These are phyloP conservation scores for Chamaenerion angustifolium DNA, from an alignment of 345 rosid genomes.

Conservation along the genomic window DNA sequence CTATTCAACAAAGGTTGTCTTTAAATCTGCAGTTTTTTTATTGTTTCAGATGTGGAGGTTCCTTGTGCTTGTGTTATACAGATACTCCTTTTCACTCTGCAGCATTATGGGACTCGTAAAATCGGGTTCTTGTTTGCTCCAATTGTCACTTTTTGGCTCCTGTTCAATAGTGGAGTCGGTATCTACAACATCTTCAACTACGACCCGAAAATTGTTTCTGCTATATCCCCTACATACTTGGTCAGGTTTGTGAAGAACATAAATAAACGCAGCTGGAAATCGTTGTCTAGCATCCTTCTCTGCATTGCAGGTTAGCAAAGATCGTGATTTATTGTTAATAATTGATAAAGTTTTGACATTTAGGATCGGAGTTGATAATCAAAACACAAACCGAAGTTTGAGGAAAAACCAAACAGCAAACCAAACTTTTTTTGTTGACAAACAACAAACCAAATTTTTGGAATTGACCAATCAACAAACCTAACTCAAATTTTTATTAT, in stretches of 20 bases:
- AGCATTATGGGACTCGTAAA: slow-evolving; percentile 35
- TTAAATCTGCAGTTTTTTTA: background rate
- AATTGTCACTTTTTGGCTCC: slow-evolving; percentile 35
- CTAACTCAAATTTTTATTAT: too few relatives aligned
- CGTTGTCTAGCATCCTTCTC: slow-evolving; percentile 41
- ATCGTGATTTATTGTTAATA: too few relatives aligned
- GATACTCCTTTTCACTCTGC: slow-evolving; percentile 45
- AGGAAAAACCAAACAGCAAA: too few relatives aligned
- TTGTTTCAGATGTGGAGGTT: slow-evolving; percentile 35
- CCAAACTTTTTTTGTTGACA: too few relatives aligned
- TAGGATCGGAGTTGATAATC: background rate
- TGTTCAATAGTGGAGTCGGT: slow-evolving; percentile 38
- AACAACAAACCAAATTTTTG: too few relatives aligned
- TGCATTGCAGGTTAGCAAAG: slow-evolving; percentile 38
- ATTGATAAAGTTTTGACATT: background rate
- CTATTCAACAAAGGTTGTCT: too few relatives aligned
- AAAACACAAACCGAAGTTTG: too few relatives aligned
- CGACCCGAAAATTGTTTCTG: slow-evolving; percentile 20
- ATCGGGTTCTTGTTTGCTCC: slow-evolving; percentile 48
- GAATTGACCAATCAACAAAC: too few relatives aligned
- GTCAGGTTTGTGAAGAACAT: slow-evolving; percentile 21
- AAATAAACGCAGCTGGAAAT: slow-evolving; percentile 20
- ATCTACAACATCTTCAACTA: slow-evolving; percentile 25
- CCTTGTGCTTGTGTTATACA: slow-evolving; percentile 42
- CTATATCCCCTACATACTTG: slow-evolving; percentile 34